Percentiles rank a stretch among this genome's conserved stretches.
phyloP scores from a whole-genome alignment of 805 yeast genomes.

The Nakazawaea anatomiae region DNA sequence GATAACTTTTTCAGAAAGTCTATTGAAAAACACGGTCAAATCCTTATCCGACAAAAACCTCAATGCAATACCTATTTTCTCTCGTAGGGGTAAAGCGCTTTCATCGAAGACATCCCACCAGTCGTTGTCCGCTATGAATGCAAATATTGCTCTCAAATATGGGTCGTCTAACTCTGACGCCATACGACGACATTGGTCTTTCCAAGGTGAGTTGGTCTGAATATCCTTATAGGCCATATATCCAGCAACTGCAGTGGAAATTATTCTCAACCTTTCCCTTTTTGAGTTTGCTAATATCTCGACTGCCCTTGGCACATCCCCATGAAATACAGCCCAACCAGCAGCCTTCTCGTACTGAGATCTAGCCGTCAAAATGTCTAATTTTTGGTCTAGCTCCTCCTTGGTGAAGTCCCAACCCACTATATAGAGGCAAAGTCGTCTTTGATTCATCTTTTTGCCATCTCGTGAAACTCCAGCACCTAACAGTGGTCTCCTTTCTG shows the following conservation, averaged over 20 bases:
- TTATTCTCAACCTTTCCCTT: constrained; percentile 63
- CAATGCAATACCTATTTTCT: constrained; percentile 85
- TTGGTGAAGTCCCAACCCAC: constrained; percentile 88
- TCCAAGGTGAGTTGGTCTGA: constrained; percentile 73
- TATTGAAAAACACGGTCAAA: constrained; percentile 61
- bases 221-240: constrained; percentile 62
- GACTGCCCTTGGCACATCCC: constrained; percentile 77
- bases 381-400: constrained; percentile 66
- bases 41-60: constrained; percentile 80
- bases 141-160: constrained; percentile 85
- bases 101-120: constrained; percentile 97
- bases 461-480: constrained; percentile 33
- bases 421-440: constrained; percentile 74
- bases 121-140: constrained; percentile 87
- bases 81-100: constrained; percentile 79
- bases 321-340: constrained; percentile 95
- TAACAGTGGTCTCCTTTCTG: constrained; percentile 38
- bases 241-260: constrained; percentile 93
- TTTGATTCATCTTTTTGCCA: constrained; percentile 51
- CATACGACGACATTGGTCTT: constrained; percentile 83
- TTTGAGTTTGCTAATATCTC: constrained; percentile 71
- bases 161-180: constrained; percentile 89
- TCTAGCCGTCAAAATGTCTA: constrained; percentile 44
- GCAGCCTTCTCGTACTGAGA: constrained; percentile 87
- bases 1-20: constrained; percentile 67